phyloP scores from a whole-genome alignment of 2,329 filamentous ascomycete species.

The Aspergillus versicolor region DNA sequence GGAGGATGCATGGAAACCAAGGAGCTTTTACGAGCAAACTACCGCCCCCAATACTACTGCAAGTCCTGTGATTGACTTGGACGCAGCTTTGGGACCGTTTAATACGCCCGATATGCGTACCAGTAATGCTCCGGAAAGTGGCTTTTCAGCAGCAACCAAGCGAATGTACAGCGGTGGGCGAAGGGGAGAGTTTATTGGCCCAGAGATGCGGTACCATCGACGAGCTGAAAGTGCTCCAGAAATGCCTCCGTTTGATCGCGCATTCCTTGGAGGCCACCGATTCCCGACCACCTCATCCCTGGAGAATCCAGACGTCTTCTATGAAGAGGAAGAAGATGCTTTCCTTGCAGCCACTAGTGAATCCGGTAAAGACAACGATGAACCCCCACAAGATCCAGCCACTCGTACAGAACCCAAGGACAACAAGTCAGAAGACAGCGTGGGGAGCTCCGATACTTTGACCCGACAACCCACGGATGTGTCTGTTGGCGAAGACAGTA shows the following conservation, averaged over 20 bases:
- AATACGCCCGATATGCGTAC: conserved; percentile 62
- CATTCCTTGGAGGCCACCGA: conserved; percentile 36
- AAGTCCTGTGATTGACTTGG: conserved; percentile 85
- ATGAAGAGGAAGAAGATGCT: conserved; percentile 52
- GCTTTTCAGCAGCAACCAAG: conserved; percentile 41
- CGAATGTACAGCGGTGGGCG: conserved; percentile 51
- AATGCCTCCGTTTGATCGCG: conserved; percentile 49
- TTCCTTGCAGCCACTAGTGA: conserved; percentile 44
- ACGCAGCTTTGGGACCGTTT: conserved; percentile 89
- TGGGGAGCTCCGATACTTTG: conserved; percentile 27
- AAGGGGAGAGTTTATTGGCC: conserved; percentile 46
- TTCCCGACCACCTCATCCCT: conserved; percentile 39
- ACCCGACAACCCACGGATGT: conserved; percentile 20
- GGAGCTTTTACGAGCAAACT: conserved; percentile 45
- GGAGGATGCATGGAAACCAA: conserved; percentile 44
- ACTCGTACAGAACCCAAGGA: conserved; percentile 16
- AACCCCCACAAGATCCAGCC: conserved; percentile 8
- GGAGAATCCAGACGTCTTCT: conserved; percentile 48
- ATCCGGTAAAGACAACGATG: conserved; percentile 23
- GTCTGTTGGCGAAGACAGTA: conserved; percentile 12
- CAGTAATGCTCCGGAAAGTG: conserved; percentile 30
- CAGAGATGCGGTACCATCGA: conserved; percentile 52
- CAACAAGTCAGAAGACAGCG: conserved; percentile 23
- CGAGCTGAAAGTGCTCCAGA: conserved; percentile 51
- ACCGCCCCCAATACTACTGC: conserved; percentile 62